These are phyloP conservation scores for Aspergillus aculeatus DNA, from an alignment of 2,329 filamentous ascomycete species.

Conservation along the genomic window DNA sequence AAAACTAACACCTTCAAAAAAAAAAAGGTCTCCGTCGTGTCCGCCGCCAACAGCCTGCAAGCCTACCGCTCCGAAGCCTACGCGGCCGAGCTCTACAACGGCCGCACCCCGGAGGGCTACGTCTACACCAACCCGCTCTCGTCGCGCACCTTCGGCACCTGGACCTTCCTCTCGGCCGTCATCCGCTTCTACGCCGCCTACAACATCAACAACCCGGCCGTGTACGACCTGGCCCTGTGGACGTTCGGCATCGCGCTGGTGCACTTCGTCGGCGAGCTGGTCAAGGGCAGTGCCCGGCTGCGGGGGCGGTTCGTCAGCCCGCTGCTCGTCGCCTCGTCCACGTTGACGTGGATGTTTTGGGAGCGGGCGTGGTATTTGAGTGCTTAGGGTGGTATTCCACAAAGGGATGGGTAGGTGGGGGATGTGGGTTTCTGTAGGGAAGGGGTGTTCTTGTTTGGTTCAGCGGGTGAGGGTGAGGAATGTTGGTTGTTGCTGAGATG, in stretches of 20 bases:
- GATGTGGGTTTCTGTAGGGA: neutral
- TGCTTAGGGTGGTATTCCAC: conserved; percentile 8
- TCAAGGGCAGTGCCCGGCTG: conserved; percentile 73
- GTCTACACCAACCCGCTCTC: conserved; percentile 69
- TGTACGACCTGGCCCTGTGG: conserved; percentile 79
- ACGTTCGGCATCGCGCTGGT: conserved; percentile 75
- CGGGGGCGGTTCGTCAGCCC: conserved; percentile 59
- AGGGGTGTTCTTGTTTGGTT: neutral
- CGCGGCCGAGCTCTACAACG: conserved; percentile 76
- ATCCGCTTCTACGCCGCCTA: conserved; percentile 83
- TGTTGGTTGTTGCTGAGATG: neutral
- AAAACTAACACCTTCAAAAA: neutral
- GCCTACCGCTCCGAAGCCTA: conserved; percentile 77
- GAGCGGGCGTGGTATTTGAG: conserved; percentile 51
- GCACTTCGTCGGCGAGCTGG: conserved; percentile 78
- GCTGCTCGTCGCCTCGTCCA: conserved; percentile 56
- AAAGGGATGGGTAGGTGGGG: no score
- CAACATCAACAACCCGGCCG: conserved; percentile 66
- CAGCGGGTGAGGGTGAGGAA: neutral
- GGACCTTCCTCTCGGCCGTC: conserved; percentile 76
- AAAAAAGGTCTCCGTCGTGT: conserved; percentile 72
- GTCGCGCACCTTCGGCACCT: conserved; percentile 80
- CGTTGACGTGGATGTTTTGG: conserved; percentile 60
- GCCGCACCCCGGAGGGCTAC: conserved; percentile 54
- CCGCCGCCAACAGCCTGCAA: conserved; percentile 81